A percentile compares a stretch with the other conserved stretches of the same genome.
Conservation (phyloP, 192 early-diverging fungal genomes). For the Umbelopsis sp. region DNA sequence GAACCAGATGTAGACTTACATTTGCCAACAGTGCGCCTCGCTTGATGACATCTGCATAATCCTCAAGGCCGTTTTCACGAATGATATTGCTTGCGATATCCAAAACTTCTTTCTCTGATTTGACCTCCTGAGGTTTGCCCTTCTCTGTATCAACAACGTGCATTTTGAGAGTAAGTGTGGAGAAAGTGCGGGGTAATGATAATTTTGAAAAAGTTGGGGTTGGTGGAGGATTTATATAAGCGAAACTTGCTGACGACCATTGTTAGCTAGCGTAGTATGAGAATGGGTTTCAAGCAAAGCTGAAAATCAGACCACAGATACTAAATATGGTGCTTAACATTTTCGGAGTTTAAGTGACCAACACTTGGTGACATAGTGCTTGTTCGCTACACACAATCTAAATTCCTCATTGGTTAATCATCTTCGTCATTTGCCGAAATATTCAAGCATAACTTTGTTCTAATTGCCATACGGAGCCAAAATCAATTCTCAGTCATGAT, state of each 20-base stretch:
- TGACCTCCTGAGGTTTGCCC: not conserved
- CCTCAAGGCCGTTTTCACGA: not conserved
- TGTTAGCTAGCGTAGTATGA: too few relatives aligned
- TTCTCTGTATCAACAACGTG: slow-evolving; percentile 7
- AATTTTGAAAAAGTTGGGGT: not conserved
- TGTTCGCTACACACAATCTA: not conserved
- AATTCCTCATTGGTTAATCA: slow-evolving; percentile 7
- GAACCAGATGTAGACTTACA: not conserved
- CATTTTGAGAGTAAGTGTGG: slow-evolving; percentile 7
- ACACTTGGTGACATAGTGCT: not conserved
- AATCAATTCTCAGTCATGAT: too few relatives aligned
- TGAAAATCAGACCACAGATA: not conserved
- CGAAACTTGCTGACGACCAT: not conserved
- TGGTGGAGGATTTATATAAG: not conserved
- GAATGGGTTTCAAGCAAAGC: not conserved
- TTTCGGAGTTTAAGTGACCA: not conserved
- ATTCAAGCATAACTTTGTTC: not conserved
- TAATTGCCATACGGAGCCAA: not conserved
- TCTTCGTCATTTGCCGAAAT: not conserved
- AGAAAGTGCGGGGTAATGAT: slow-evolving; percentile 6
- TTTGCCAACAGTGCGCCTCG: slow-evolving; percentile 2
- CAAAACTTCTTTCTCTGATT: slow-evolving; percentile 14
- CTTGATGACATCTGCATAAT: slow-evolving; percentile 3
- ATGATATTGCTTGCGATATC: not conserved
- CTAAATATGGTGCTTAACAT: slow-evolving; percentile 15